Conservation (phyloP, 2,329 filamentous ascomycete species). For the Bimuria novae-zelandiae region DNA sequence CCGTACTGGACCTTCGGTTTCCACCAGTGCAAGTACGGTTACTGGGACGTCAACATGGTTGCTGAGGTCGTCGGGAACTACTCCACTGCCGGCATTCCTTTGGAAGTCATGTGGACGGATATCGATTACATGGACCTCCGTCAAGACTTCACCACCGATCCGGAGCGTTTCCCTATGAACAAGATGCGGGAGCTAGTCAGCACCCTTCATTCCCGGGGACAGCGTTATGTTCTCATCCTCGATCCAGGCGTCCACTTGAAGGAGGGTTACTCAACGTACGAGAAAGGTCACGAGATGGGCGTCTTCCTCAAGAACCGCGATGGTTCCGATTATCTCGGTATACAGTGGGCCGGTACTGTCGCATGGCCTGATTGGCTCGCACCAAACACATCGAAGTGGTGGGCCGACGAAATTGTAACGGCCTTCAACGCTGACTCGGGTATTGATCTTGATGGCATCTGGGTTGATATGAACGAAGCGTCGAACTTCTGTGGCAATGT, state of each 20-base stretch:
- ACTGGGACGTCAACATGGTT: slow-evolving; percentile 64
- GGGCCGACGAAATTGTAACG: slow-evolving; percentile 67
- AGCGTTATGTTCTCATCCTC: slow-evolving; percentile 78
- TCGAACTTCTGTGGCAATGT: slow-evolving; percentile 49
- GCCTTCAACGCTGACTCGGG: slow-evolving; percentile 70
- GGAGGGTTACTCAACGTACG: slow-evolving; percentile 60
- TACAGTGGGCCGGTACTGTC: slow-evolving; percentile 77
- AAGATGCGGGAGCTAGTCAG: slow-evolving; percentile 68
- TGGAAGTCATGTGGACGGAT: slow-evolving; percentile 76
- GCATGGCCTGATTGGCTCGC: slow-evolving; percentile 80
- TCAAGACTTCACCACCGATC: slow-evolving; percentile 67
- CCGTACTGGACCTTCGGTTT: slow-evolving; percentile 60
- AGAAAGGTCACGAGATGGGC: slow-evolving; percentile 63
- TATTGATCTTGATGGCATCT: slow-evolving; percentile 76
- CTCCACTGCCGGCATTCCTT: slow-evolving; percentile 65
- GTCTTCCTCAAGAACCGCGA: slow-evolving; percentile 61
- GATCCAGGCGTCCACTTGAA: slow-evolving; percentile 63
- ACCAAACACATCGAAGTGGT: slow-evolving; percentile 66
- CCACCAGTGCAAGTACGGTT: slow-evolving; percentile 58
- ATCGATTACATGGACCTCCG: slow-evolving; percentile 70
- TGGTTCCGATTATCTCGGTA: slow-evolving; percentile 61
- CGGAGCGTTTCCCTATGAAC: slow-evolving; percentile 63
- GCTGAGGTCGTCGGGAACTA: slow-evolving; percentile 72
- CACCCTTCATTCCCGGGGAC: slow-evolving; percentile 68
- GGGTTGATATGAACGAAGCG: slow-evolving; percentile 54